Percentiles rank a stretch among this genome's conserved stretches.
Conservation (phyloP, 257 asterid species). For the Nicotiana obtusifolia region DNA sequence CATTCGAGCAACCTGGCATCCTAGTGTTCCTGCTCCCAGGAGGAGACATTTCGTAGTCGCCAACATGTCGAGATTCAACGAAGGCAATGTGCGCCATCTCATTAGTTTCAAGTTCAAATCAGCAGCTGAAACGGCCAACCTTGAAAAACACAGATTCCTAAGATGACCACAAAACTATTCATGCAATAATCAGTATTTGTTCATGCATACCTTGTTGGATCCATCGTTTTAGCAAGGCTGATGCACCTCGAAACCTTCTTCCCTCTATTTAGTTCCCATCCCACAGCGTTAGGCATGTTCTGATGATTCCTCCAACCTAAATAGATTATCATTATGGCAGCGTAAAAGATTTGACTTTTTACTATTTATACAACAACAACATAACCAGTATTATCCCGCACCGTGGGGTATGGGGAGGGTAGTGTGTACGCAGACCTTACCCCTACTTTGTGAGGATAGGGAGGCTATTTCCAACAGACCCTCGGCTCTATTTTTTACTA, state of each 20-base stretch:
- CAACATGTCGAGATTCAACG: slow-evolving; percentile 56
- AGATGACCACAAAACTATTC: slow-evolving; percentile 8
- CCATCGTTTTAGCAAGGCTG: slow-evolving; percentile 86
- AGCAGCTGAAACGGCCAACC: slow-evolving; percentile 86
- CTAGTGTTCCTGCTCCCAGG: slow-evolving; percentile 96
- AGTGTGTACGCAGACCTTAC: too few species aligned
- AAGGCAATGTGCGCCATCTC: slow-evolving; percentile 97
- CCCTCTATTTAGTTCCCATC: slow-evolving; percentile 79
- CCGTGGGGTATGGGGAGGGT: too few species aligned
- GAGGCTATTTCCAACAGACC: too few species aligned
- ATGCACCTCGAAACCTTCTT: slow-evolving; percentile 51
- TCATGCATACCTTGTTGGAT: slow-evolving; percentile 69
- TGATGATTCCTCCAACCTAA: slow-evolving; percentile 46
- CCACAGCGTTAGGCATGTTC: slow-evolving; percentile 61
- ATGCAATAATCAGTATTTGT: slow-evolving; percentile 5
- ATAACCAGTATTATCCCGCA: too few species aligned
- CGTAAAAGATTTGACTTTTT: background rate
- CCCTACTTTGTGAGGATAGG: too few species aligned
- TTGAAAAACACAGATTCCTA: slow-evolving; percentile 27
- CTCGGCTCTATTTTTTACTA: too few species aligned
- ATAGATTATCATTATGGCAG: background rate
- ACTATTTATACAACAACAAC: slow-evolving; percentile 3
- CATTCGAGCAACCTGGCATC: slow-evolving; percentile 97
- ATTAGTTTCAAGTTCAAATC: slow-evolving; percentile 94
- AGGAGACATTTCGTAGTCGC: slow-evolving; percentile 75